Conservation (phyloP, 805 yeast species). For the Scheffersomyces ergatensis region DNA sequence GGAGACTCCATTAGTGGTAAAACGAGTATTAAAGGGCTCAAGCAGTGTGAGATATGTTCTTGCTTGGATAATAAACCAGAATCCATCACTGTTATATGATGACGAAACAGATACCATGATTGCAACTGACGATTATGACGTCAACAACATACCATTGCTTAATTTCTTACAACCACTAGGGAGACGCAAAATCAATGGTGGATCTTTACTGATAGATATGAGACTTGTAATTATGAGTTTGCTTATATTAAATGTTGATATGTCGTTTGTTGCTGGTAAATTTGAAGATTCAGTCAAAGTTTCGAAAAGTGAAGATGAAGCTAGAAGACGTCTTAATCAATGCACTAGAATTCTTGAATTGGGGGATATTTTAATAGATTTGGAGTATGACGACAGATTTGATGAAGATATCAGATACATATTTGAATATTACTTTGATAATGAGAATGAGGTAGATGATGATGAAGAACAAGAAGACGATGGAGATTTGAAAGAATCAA, state of each 20-base stretch:
- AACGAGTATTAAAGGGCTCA: constrained; percentile 52
- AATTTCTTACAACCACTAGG: constrained; percentile 69
- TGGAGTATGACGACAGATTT: constrained; percentile 60
- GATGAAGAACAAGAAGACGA: constrained; percentile 1
- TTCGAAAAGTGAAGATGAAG: constrained; percentile 11
- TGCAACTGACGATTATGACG: constrained; percentile 33
- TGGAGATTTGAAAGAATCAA: too few relatives aligned
- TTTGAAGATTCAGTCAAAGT: constrained; percentile 3
- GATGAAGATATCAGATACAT: constrained; percentile 68
- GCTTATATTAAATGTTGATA: constrained; percentile 25
- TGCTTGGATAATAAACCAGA: constrained; percentile 54
- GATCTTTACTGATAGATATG: constrained; percentile 58
- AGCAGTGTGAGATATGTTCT: constrained; percentile 60
- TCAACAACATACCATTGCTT: constrained; percentile 54
- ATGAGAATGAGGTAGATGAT: constrained; percentile 8
- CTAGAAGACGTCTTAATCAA: constrained; percentile 16
- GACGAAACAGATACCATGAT: constrained; percentile 5
- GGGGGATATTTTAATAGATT: constrained; percentile 51
- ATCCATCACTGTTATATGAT: constrained; percentile 14
- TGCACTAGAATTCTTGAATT: constrained; percentile 35
- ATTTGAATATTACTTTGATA: constrained; percentile 53
- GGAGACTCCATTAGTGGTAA: constrained; percentile 31
- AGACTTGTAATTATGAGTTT: constrained; percentile 57
- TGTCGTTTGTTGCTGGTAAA: constrained; percentile 7
- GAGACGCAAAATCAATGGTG: constrained; percentile 52